Percentiles rank a stretch among this genome's conserved stretches.
These are phyloP conservation scores for Geotrichum fermentans DNA, from an alignment of 1,139 yeast genomes.

Conservation along the genomic window DNA sequence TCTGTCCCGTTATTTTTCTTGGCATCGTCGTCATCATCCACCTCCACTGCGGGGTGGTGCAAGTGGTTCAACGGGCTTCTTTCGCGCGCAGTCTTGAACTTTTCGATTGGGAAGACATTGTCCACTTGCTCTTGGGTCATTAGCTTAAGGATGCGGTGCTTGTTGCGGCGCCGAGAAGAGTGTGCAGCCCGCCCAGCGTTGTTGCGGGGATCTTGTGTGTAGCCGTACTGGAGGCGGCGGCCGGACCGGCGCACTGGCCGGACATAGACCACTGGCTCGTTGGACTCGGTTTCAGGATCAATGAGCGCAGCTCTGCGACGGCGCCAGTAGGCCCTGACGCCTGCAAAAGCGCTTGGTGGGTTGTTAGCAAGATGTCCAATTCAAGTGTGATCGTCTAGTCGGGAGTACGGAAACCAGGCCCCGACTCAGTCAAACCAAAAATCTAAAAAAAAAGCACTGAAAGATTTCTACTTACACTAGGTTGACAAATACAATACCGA, in stretches of 20 bases:
- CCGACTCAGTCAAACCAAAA: too few species aligned
- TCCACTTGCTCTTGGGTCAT: constrained; percentile 14
- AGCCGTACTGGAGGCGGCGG: constrained; percentile 3
- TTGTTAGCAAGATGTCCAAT: too few species aligned
- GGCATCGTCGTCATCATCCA: neutral
- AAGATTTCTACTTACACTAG: constrained; percentile 15
- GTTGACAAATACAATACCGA: constrained; percentile 36
- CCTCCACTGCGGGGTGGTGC: neutral
- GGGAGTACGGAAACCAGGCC: neutral
- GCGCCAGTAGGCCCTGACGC: constrained; percentile 35
- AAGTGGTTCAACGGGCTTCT: constrained; percentile 1
- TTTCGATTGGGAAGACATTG: constrained; percentile 1
- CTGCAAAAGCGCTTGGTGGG: constrained; percentile 36
- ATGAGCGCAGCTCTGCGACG: constrained; percentile 22
- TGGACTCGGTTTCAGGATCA: constrained; percentile 11
- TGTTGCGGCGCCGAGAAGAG: constrained; percentile 6
- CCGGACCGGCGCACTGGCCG: neutral
- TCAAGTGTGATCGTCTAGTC: too few species aligned
- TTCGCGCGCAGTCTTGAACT: constrained; percentile 8
- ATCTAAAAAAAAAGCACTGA: too few species aligned
- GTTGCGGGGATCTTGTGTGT: neutral
- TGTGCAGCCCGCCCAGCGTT: neutral
- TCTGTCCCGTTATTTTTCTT: neutral
- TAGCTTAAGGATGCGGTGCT: constrained; percentile 12
- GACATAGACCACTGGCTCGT: neutral